Evolutionary conservation across 768 basidiomycete species (phyloP).

Genomic region (Coprinopsis sp.): DNA sequence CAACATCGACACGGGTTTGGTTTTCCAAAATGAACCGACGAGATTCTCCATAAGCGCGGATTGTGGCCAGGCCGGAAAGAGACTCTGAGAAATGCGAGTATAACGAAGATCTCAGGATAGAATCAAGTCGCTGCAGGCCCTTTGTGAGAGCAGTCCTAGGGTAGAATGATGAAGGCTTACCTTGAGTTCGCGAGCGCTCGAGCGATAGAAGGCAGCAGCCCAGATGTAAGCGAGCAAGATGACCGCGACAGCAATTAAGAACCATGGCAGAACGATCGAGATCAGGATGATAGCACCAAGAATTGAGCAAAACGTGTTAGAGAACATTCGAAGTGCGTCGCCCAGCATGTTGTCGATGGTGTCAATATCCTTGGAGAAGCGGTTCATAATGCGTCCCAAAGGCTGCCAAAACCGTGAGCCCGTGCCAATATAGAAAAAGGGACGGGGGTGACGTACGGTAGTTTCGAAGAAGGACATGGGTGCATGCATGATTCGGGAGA

Average conservation of each 20-base stretch:
- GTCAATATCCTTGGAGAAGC: constrained; percentile 85
- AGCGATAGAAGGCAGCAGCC: constrained; percentile 77
- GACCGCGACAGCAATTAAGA: constrained; percentile 67
- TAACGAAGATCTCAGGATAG: constrained; percentile 78
- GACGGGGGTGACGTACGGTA: constrained; percentile 43
- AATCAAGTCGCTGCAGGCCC: constrained; percentile 56
- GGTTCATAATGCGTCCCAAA: constrained; percentile 84
- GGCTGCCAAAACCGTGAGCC: constrained; percentile 38
- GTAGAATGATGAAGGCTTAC: constrained; percentile 24
- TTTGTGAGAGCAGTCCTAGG: constrained; percentile 4
- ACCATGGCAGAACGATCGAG: constrained; percentile 76
- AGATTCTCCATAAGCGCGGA: constrained; percentile 81
- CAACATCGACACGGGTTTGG: constrained; percentile 67
- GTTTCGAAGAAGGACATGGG: constrained; percentile 92
- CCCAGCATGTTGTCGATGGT: constrained; percentile 74
- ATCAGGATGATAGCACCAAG: constrained; percentile 76
- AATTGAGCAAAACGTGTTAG: constrained; percentile 57
- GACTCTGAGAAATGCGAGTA: constrained; percentile 94
- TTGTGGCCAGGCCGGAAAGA: constrained; percentile 79
- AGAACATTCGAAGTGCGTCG: constrained; percentile 73
- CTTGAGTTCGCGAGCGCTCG: constrained; percentile 85
- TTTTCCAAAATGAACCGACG: constrained; percentile 77
- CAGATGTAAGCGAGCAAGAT: constrained; percentile 61
- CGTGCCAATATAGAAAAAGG: not conserved
- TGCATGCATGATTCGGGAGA: constrained; percentile 70